phyloP scores from a whole-genome alignment of 768 basidiomycete species.

The Pisolithus albus region DNA sequence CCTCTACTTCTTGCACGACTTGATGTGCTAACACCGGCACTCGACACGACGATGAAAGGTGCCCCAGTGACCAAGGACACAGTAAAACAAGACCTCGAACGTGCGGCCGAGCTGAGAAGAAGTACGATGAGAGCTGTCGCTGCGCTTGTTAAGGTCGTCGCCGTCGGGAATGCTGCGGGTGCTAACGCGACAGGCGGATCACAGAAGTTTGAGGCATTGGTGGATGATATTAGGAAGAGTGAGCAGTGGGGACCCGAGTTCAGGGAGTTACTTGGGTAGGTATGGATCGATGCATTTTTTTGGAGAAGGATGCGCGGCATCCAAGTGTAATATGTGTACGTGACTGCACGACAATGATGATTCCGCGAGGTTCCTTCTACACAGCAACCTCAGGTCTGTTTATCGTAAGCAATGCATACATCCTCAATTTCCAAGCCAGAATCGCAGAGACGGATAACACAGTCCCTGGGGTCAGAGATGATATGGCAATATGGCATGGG shows the following conservation, averaged over 20 bases:
- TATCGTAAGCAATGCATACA: too few relatives aligned
- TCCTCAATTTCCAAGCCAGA: too few relatives aligned
- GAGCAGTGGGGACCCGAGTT: slow-evolving; percentile 65
- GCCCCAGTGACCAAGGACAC: slow-evolving; percentile 88
- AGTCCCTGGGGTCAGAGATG: too few relatives aligned
- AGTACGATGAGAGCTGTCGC: slow-evolving; percentile 85
- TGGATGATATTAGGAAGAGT: slow-evolving; percentile 64
- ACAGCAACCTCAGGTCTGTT: too few relatives aligned
- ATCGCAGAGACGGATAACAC: too few relatives aligned
- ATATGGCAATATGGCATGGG: too few relatives aligned
- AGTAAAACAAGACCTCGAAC: slow-evolving; percentile 87
- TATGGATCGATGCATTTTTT: not conserved
- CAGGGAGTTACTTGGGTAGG: slow-evolving; percentile 23
- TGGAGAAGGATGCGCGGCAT: not conserved
- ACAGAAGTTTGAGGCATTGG: slow-evolving; percentile 68
- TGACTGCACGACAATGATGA: too few relatives aligned
- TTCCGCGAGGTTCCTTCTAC: too few relatives aligned
- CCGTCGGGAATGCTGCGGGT: slow-evolving; percentile 49
- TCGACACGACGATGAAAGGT: slow-evolving; percentile 88
- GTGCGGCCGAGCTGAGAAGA: slow-evolving; percentile 84
- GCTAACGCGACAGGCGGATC: slow-evolving; percentile 17
- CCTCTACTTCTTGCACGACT: slow-evolving; percentile 51
- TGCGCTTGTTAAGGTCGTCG: slow-evolving; percentile 69
- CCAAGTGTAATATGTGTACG: not conserved
- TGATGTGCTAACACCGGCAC: slow-evolving; percentile 74